phyloP scores from a whole-genome alignment of 1,284 basidiomycete species.

The Albatrellus sp. region DNA sequence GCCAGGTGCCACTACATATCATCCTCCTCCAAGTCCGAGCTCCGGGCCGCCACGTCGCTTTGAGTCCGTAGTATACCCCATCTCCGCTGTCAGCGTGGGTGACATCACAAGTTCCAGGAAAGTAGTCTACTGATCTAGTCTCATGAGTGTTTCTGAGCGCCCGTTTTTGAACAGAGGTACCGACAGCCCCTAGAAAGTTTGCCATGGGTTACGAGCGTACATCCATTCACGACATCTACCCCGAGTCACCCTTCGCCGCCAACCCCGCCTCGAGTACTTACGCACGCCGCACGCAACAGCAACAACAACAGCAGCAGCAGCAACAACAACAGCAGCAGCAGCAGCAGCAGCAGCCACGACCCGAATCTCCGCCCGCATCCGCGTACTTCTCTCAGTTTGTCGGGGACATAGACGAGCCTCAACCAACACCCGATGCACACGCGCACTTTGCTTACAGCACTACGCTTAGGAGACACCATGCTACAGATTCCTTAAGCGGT shows the following conservation, averaged over 20 bases:
- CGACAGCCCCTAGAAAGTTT: too few relatives aligned
- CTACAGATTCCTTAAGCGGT: constrained; percentile 27
- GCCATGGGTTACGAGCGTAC: constrained; percentile 4
- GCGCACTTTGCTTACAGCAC: constrained; percentile 77
- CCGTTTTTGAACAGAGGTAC: too few relatives aligned
- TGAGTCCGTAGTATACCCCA: too few relatives aligned
- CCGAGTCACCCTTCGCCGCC: not conserved
- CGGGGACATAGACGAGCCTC: constrained; percentile 35
- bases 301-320: not conserved
- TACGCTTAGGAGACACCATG: constrained; percentile 61
- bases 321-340: not conserved
- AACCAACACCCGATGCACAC: constrained; percentile 47
- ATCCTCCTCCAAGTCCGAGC: too few relatives aligned
- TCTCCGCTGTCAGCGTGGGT: too few relatives aligned
- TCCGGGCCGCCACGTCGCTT: too few relatives aligned
- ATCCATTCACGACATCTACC: not conserved
- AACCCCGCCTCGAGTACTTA: not conserved
- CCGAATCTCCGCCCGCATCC: constrained; percentile 61
- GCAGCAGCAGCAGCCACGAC: constrained; percentile 16
- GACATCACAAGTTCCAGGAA: too few relatives aligned
- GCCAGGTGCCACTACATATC: too few relatives aligned
- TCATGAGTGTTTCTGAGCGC: too few relatives aligned
- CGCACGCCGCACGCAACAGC: constrained; percentile 4
- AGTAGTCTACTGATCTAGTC: too few relatives aligned
- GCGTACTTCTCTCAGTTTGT: constrained; percentile 56